Conservation (phyloP, 169 alveolate species). For the Plasmodium relictum region DNA sequence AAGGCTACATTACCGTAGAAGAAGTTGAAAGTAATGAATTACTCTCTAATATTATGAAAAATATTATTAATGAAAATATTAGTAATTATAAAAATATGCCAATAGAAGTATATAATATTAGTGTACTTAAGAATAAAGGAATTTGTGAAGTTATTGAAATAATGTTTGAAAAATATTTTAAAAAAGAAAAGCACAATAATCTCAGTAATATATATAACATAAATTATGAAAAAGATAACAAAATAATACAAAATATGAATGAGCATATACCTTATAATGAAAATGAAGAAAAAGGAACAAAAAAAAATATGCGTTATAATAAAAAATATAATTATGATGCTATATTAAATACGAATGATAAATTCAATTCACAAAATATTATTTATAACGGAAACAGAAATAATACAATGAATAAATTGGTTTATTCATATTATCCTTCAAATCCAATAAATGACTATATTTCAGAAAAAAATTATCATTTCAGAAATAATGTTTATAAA, state of each 20-base stretch:
- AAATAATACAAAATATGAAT: no score
- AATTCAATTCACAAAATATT: no score
- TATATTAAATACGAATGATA: no score
- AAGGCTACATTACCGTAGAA: constrained; percentile 13
- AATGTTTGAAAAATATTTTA: constrained; percentile 10
- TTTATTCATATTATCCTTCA: neutral
- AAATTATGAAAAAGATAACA: no score
- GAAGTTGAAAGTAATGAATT: constrained; percentile 55
- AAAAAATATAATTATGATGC: no score
- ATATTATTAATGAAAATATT: constrained; percentile 26
- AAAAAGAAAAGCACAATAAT: no score
- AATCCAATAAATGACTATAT: neutral
- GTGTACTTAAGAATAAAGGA: constrained; percentile 68
- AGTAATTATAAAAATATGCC: constrained; percentile 36
- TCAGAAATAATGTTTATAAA: neutral
- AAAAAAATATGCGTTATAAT: no score
- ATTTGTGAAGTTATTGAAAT: constrained; percentile 47
- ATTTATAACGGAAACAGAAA: no score
- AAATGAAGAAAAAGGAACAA: no score
- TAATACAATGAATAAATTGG: neutral
- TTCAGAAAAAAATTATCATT: neutral
- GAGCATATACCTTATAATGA: no score
- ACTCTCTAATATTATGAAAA: constrained; percentile 28
- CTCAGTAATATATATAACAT: no score
- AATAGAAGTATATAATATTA: constrained; percentile 58